These are phyloP conservation scores for Sordariomycetes sp. DNA, from an alignment of 2,329 filamentous ascomycete genomes.

Conservation along the genomic window DNA sequence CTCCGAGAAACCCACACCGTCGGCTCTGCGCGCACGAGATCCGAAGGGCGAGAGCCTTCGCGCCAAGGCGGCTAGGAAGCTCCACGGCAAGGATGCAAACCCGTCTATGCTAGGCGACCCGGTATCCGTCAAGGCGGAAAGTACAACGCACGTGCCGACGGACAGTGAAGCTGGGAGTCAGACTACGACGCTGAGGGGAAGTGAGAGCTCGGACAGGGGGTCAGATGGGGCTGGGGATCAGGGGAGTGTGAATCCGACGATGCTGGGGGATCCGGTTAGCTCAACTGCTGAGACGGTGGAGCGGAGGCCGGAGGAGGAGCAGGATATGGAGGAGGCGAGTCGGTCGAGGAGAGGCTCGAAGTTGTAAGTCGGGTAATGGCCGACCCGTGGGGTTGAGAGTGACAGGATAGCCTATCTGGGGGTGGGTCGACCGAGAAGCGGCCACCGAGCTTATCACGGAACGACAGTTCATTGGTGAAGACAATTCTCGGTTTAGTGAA, in stretches of 20 bases:
- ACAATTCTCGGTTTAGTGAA: no score
- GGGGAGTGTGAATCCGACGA: constrained; percentile 18
- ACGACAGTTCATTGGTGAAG: no score
- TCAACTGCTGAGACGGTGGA: constrained; percentile 26
- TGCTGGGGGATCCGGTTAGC: constrained; percentile 28
- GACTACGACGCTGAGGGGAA: not conserved
- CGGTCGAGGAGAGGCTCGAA: not conserved
- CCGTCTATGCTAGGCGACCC: constrained; percentile 28
- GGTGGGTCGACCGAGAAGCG: no score
- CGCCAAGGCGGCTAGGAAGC: constrained; percentile 11
- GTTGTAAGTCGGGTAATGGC: no score
- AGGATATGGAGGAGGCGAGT: not conserved
- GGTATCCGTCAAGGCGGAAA: constrained; percentile 27
- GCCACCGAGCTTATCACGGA: no score
- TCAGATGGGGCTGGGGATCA: not conserved
- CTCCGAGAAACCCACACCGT: constrained; percentile 1
- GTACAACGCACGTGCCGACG: constrained; percentile 17
- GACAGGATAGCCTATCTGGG: no score
- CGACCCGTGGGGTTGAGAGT: no score
- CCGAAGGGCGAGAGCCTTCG: constrained; percentile 6
- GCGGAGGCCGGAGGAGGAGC: constrained; percentile 10
- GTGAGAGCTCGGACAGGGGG: not conserved
- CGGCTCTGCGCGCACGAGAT: constrained; percentile 3
- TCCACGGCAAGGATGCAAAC: constrained; percentile 20
- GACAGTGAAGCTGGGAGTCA: constrained; percentile 12